Conservation (phyloP, 768 basidiomycete species). For the Leccinum sublutescens region DNA sequence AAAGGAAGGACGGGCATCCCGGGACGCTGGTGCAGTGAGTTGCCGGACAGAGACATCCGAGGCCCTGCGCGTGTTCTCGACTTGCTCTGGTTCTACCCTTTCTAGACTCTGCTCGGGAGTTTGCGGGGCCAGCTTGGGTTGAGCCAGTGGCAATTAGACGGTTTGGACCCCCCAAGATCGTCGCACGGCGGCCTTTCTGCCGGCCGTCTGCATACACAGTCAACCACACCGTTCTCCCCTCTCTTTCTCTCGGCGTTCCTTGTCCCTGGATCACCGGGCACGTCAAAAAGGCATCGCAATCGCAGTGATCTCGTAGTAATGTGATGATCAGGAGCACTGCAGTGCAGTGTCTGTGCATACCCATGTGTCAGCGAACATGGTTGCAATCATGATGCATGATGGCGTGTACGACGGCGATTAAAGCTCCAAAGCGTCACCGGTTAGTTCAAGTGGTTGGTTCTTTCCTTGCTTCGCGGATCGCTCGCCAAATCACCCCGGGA, state of each 20-base stretch:
- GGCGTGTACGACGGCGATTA: neutral
- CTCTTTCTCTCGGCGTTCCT: neutral
- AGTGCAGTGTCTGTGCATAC: neutral
- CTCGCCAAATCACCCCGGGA: neutral
- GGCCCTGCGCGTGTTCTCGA: neutral
- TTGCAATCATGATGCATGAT: neutral
- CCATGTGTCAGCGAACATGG: neutral
- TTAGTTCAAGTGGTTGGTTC: neutral
- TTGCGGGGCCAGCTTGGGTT: neutral
- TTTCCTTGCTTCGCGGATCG: constrained; percentile 27
- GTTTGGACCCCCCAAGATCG: neutral
- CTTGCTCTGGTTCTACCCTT: neutral
- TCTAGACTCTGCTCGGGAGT: constrained; percentile 3
- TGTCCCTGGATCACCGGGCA: constrained; percentile 3
- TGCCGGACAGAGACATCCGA: neutral
- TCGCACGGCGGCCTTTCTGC: constrained; percentile 9
- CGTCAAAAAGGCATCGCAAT: constrained; percentile 3
- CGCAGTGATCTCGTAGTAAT: constrained; percentile 12
- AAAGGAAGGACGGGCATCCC: neutral
- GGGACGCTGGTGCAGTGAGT: neutral
- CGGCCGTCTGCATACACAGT: neutral
- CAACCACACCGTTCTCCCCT: constrained; percentile 6
- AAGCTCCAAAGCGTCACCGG: neutral
- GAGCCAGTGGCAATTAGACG: neutral
- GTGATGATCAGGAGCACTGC: constrained; percentile 1